Evolutionary conservation across 2,329 filamentous ascomycete species (phyloP), one percentile per base, ranked within the genome.

Genomic region (Arachnopeziza araneosa): DNA sequence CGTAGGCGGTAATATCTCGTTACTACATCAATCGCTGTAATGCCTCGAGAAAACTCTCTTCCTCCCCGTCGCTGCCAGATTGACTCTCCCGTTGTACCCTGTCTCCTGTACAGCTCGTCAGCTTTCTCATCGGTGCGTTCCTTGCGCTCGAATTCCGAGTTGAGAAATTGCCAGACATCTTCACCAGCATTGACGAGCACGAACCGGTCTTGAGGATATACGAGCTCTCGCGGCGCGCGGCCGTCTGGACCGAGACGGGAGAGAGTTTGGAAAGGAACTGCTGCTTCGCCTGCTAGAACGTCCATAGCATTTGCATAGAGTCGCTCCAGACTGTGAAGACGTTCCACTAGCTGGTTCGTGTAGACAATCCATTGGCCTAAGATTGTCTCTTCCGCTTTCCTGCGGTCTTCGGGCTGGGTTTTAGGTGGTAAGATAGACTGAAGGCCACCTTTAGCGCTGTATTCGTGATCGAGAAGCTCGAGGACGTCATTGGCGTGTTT

Each of bases 401-500:
- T 67, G 26, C 77, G 71, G 55, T 79, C 73, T 14, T 73, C 69
- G 19, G 66, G 65, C 6, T 72, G 70, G 2, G 70, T 69, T 19
- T 76, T 73, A 1, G 74, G 73, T 0, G 83, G 83, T 1, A 86
- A 75, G 8, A 85, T 72, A 21, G 79, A 77, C 50, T 86, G 73
- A 21, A 86, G 72, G 1, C 83, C 83, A 19, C 83, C 83, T 44
- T 80, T 79, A 24, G 77, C 74, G 51, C 77, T 76, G 66, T 80
- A 83, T 69, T 85, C 83, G 67, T 85, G 81, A 64, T 86, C 83
- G 7, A 86, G 77, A 1, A 81, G 75, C 72, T 85, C 83, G 6
- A 86, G 78, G 55, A 83, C 81, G 60, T 80, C 77, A 67, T 86
- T 85, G 61, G 83, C 82, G 68, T 86, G 83, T 73, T 77, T 75